phyloP scores from a whole-genome alignment of 164 flowering plant species.

The Sedum album region DNA sequence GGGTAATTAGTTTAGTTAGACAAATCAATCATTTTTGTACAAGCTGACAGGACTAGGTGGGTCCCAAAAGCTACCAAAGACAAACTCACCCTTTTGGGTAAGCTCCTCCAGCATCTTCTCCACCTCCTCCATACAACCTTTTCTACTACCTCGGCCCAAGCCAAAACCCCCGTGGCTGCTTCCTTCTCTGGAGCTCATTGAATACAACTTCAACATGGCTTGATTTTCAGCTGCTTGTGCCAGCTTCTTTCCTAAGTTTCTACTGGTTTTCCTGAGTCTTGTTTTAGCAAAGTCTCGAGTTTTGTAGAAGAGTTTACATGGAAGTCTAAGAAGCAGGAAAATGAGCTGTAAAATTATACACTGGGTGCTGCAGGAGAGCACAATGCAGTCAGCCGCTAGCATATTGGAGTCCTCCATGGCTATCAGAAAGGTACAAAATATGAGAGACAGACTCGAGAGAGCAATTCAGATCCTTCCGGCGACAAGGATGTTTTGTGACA shows the following conservation, averaged over 20 bases:
- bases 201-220: not conserved
- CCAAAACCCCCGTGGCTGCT: not conserved
- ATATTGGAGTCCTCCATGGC: conserved; percentile 2
- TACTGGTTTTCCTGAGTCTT: not conserved
- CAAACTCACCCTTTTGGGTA: not conserved
- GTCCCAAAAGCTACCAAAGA: conserved; percentile 1
- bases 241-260: not conserved
- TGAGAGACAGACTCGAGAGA: not conserved
- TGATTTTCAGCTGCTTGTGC: not conserved
- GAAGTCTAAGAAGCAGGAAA: conserved; percentile 7
- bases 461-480: not conserved
- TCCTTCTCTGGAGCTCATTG: not conserved
- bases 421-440: not conserved
- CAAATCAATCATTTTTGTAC: not conserved
- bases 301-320: not conserved
- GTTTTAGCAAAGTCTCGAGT: conserved; percentile 2
- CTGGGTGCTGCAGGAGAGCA: conserved; percentile 9
- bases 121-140: conserved; percentile 8
- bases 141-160: not conserved
- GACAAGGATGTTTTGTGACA: not conserved
- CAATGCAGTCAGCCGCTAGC: conserved; percentile 8
- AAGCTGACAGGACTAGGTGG: not conserved
- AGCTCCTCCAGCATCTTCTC: conserved; percentile 8
- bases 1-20: not conserved
- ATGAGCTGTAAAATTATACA: conserved; percentile 4